These are phyloP conservation scores for Phaffomyces opuntiae DNA, from an alignment of 805 yeast species.

Conservation along the genomic window DNA sequence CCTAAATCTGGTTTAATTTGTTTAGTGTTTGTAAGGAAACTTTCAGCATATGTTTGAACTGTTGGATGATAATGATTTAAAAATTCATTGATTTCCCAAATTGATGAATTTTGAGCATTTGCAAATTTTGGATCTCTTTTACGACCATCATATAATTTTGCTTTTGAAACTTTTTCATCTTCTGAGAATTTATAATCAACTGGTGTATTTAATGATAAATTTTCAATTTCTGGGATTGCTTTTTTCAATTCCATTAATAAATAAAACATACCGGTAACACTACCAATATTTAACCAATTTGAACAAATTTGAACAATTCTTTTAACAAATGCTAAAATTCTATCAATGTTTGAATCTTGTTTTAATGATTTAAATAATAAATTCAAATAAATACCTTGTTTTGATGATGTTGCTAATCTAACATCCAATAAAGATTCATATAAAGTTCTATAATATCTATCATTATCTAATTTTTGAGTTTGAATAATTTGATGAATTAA, in stretches of 20 bases:
- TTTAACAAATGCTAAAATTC: constrained; percentile 87
- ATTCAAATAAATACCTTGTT: constrained; percentile 87
- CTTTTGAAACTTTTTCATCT: constrained; percentile 20
- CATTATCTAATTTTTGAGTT: constrained; percentile 47
- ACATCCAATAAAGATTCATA: constrained; percentile 87
- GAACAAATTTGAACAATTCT: constrained; percentile 79
- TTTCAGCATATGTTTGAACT: constrained; percentile 69
- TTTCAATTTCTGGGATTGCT: constrained; percentile 56
- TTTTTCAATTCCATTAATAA: constrained; percentile 65
- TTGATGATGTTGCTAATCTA: constrained; percentile 77
- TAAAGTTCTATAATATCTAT: constrained; percentile 78
- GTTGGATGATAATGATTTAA: constrained; percentile 88
- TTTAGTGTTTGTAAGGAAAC: constrained; percentile 39
- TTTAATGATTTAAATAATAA: constrained; percentile 78
- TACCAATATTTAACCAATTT: constrained; percentile 85
- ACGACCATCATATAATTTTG: constrained; percentile 59
- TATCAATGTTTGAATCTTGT: constrained; percentile 48
- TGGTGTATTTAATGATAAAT: constrained; percentile 50
- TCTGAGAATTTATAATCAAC: constrained; percentile 40
- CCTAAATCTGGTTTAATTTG: constrained; percentile 83
- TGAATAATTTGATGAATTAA: constrained; percentile 75
- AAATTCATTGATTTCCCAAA: constrained; percentile 83
- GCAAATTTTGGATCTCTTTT: constrained; percentile 92
- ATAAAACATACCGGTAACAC: constrained; percentile 75
- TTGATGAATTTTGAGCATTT: constrained; percentile 70